phyloP scores from a whole-genome alignment of 1,284 basidiomycete genomes.

The Pholiota adiposa region DNA sequence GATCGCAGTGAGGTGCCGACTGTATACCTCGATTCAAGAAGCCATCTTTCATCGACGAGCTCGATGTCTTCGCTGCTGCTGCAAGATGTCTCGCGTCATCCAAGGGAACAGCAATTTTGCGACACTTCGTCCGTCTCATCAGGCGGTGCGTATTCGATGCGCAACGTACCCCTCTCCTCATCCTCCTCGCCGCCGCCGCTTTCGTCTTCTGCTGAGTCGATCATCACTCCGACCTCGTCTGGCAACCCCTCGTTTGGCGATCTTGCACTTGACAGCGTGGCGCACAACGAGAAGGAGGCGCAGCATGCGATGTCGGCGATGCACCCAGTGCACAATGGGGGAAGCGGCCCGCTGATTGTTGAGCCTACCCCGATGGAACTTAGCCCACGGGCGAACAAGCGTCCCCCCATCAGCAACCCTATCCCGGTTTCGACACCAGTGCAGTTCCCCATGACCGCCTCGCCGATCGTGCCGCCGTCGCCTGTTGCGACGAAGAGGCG shows the following conservation, averaged over 20 bases:
- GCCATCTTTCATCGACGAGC: conserved; percentile 33
- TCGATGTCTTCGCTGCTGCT: conserved; percentile 28
- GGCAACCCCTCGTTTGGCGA: conserved; percentile 41
- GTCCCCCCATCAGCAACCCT: conserved; percentile 33
- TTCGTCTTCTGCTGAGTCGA: conserved; percentile 50
- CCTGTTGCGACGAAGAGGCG: conserved; percentile 31
- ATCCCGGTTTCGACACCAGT: conserved; percentile 35
- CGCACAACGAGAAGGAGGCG: conserved; percentile 5
- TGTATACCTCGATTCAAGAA: conserved; percentile 35
- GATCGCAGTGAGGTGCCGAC: conserved; percentile 32
- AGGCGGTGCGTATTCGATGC: conserved; percentile 28
- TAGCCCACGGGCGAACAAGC: conserved; percentile 14
- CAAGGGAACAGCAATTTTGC: neutral
- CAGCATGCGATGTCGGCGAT: neutral
- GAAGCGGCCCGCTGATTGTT: conserved; percentile 10
- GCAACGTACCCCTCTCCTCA: conserved; percentile 7
- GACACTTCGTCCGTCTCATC: conserved; percentile 41
- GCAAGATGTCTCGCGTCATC: conserved; percentile 6
- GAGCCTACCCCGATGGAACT: conserved; percentile 17
- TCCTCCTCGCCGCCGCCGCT: conserved; percentile 39
- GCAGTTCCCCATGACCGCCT: conserved; percentile 37
- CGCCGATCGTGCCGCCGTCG: conserved; percentile 22
- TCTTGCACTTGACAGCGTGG: conserved; percentile 30
- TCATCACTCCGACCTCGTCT: conserved; percentile 46
- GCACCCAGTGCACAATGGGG: neutral